Conservation (phyloP, 441 rosid species). For the Francoa sonchifolia region DNA sequence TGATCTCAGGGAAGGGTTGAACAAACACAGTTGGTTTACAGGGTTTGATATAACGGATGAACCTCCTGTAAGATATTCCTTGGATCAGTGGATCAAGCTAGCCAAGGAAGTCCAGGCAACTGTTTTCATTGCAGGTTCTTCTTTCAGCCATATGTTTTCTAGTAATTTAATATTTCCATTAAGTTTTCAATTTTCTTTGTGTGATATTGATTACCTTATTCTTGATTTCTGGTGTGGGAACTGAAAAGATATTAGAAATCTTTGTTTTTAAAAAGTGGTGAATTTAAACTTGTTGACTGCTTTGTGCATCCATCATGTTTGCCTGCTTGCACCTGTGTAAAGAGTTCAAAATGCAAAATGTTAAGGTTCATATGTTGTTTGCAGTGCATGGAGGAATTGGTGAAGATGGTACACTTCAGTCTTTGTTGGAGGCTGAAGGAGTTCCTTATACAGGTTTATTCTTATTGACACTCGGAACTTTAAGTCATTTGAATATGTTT, state of each 20-base stretch:
- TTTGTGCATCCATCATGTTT: no score
- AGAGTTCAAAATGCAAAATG: no score
- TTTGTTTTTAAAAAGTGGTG: no score
- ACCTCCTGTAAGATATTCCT: conserved; percentile 39
- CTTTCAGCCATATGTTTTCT: conserved; percentile 4
- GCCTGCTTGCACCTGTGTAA: no score
- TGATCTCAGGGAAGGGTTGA: conserved; percentile 60
- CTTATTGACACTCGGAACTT: conserved; percentile 1
- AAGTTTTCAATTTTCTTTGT: conserved; percentile 2
- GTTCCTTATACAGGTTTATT: conserved; percentile 62
- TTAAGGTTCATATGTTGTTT: conserved; percentile 16
- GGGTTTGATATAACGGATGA: conserved; percentile 80
- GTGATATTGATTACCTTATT: background rate
- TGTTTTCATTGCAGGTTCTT: conserved; percentile 79
- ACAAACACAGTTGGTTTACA: conserved; percentile 57
- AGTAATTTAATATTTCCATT: background rate
- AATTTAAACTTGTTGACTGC: no score
- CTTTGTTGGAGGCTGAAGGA: conserved; percentile 66
- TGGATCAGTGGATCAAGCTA: conserved; percentile 63
- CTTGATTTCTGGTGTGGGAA: no score
- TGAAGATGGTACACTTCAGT: conserved; percentile 90
- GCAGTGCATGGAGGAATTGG: conserved; percentile 97
- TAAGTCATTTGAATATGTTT: background rate
- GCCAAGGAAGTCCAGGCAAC: conserved; percentile 65
- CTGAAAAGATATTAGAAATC: no score